A percentile compares a stretch with the other conserved stretches of the same genome.
These are phyloP conservation scores for Quercus aquifolioides DNA, from an alignment of 306 rosid species.

Conservation along the genomic window DNA sequence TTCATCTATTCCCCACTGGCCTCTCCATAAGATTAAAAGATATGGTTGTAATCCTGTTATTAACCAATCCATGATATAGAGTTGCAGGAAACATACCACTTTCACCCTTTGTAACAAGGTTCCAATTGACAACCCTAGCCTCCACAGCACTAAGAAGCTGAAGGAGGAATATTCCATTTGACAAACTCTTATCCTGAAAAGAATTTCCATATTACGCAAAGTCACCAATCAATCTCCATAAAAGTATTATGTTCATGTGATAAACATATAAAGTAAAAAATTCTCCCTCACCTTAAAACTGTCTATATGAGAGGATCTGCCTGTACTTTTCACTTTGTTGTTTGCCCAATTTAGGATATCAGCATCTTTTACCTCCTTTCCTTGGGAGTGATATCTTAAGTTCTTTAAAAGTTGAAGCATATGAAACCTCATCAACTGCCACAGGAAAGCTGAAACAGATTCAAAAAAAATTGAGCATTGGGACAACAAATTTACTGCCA, in stretches of 20 bases:
- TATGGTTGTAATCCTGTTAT: background rate
- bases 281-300: constrained; percentile 73
- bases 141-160: constrained; percentile 97
- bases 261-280: background rate
- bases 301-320: constrained; percentile 71
- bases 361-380: constrained; percentile 81
- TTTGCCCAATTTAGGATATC: constrained; percentile 90
- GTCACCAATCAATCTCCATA: constrained; percentile 8
- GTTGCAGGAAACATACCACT: constrained; percentile 52
- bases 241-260: background rate
- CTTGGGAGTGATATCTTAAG: constrained; percentile 83
- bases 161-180: constrained; percentile 84
- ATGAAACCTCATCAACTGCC: constrained; percentile 93
- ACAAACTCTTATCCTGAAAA: constrained; percentile 76
- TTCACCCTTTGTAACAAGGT: constrained; percentile 93
- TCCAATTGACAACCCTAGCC: constrained; percentile 97
- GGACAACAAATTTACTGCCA: background rate
- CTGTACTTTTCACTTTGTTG: constrained; percentile 71
- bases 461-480: constrained; percentile 13
- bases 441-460: constrained; percentile 71
- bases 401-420: constrained; percentile 86
- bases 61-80: background rate
- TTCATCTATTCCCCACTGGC: background rate
- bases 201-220: constrained; percentile 10
- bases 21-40: background rate